Evolutionary conservation across 805 yeast species (phyloP), one percentile per base, ranked within the genome.

Genomic region (Scheffersomyces lignosus): DNA sequence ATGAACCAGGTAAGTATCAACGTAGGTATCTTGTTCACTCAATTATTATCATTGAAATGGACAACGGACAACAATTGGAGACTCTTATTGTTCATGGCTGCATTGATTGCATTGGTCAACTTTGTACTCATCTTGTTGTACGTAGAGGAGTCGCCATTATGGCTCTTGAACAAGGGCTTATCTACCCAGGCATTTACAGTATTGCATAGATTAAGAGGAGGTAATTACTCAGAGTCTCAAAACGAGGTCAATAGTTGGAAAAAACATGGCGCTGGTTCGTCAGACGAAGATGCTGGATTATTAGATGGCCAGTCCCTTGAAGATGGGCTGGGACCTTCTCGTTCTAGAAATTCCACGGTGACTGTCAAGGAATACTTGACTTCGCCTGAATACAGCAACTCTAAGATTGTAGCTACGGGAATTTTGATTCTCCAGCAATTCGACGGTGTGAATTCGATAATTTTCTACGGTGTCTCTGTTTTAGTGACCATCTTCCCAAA

Each of bases 381-480:
- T 0, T 62, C 71, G 13, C 62, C 77, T 0, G 70, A 60, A 29
- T 88, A 76, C 60, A 58, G 64, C 23, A 76, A 75, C 35, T 80
- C 93, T 4, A 69, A 81, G 32, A 51, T 75, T 14, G 83, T 81
- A 1, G 85, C 89, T 7, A 78, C 89, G 0, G 78, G 83, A 2
- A 73, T 88, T 13, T 76, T 90, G 70, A 65, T 82, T 15, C 83
- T 90, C 13, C 99, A 93, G 64, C 99, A 93, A 59, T 78, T 91
- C 40, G 81, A 88, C 49, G 99, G 99, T 23, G 87, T 93, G 56
- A 93, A 93, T 59, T 80, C 96, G 2, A 88, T 93, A 41, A 80
- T 93, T 15, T 87, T 91, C 56, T 93, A 91, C 58, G 99, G 99
- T 4, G 96, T 91, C 4, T 78, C 87, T 10, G 85, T 91, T 1